Evolutionary conservation across 192 early-diverging fungal genomes (phyloP), one percentile per base, ranked within the genome.

Genomic region (Phycomyces nitens): DNA sequence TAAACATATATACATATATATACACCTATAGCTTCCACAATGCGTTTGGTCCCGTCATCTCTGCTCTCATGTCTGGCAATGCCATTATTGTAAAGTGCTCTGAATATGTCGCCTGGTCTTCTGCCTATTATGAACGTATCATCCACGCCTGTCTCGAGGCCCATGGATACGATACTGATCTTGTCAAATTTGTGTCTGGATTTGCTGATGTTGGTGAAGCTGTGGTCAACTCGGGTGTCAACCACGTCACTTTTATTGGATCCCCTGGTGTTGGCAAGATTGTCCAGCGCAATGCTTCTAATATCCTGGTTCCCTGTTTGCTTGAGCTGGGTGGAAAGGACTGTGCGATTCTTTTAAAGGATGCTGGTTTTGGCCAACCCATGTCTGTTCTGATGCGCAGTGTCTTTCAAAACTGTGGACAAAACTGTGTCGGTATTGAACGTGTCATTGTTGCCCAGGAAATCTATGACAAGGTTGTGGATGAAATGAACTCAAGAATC

Each of bases 291-390:
- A 76, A 85, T 7, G 92, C 92, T n/a, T 78, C 89, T 27, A 68
- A 73, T 16, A 78, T 79, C 7, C 78, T 96, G 60, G 92, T 88
- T 6, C 94, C 94, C 0, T 89, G 88, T 59, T 82, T 92, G 11
- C 82, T 96, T n/a, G 94, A 96, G 75, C 78, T 96, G 16, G 94
- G 94, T 23, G 93, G 93, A 38, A 95, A 95, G 77, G 93, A 95
- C 79, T 86, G 86, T 44, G 90, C 90, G 24, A 87, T 95, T 55
- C 75, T 93, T 8, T 87, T 90, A 62, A 82, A 82, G 49, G 91
- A 94, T 65, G 77, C 83, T 8, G 85, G 91, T 66, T 68, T 91
- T 60, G 53, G 58, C 16, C 85, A 91, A 43, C 79, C 88, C 40
- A 59, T 89, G 24, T 84, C 89, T 1, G 81, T 92, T 22, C 65